Percentiles rank a stretch among this genome's conserved stretches.
These are phyloP conservation scores for Sungouiella blattae DNA, from an alignment of 805 yeast species.

Conservation along the genomic window DNA sequence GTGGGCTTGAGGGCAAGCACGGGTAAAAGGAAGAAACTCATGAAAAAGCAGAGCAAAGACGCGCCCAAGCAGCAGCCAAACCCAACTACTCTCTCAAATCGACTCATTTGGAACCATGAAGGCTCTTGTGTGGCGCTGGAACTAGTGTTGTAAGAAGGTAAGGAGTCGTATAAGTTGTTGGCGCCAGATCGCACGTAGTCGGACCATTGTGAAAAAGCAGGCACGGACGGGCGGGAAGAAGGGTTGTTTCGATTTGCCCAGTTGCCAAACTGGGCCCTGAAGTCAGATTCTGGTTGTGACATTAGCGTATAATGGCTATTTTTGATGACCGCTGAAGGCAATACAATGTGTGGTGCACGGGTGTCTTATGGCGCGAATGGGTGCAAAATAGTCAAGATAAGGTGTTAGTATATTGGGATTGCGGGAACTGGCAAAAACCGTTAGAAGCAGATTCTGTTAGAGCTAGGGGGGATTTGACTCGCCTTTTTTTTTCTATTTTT, in stretches of 20 bases:
- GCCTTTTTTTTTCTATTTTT: too few relatives aligned
- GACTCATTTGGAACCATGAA: constrained; percentile 67
- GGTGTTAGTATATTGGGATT: too few relatives aligned
- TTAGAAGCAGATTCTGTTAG: too few relatives aligned
- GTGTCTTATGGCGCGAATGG: too few relatives aligned
- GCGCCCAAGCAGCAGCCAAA: constrained; percentile 76
- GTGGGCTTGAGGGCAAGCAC: constrained; percentile 85
- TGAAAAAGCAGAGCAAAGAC: constrained; percentile 72
- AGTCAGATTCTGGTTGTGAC: constrained; percentile 19
- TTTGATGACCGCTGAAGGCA: too few relatives aligned
- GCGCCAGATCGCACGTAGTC: constrained; percentile 41
- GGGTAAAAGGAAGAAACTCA: constrained; percentile 84
- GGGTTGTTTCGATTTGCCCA: constrained; percentile 13
- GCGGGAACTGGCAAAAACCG: too few relatives aligned
- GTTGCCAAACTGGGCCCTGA: constrained; percentile 17
- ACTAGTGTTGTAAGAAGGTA: constrained; percentile 62
- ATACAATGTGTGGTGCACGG: constrained; percentile 1
- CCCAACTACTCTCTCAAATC: constrained; percentile 77
- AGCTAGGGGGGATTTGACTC: too few relatives aligned
- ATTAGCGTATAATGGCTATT: too few relatives aligned
- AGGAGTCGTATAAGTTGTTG: constrained; percentile 57
- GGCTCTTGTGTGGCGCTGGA: constrained; percentile 54
- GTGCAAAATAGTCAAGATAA: too few relatives aligned
- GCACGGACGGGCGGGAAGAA: constrained; percentile 8
- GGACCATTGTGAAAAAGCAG: constrained; percentile 39